Base-by-base conservation (phyloP, 257 asterid genomes). In the Penstemon davidsonii region DNA sequence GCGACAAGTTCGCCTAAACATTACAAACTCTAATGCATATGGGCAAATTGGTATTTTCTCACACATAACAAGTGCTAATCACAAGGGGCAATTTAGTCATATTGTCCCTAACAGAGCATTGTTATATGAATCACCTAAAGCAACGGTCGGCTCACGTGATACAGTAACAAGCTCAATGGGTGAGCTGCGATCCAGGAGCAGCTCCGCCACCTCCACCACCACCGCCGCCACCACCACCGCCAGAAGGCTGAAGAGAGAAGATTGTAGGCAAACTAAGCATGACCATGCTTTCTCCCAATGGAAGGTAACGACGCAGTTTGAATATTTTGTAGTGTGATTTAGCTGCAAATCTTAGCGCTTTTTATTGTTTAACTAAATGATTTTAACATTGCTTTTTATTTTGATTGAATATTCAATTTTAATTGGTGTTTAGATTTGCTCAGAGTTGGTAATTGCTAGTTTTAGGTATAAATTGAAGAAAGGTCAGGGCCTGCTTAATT, bases 221-320 rank as follows among this genome's bases (percentile, higher is more conserved):
- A 36, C 60, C 13, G 40, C 68, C 37, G 15, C 65, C 65, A 7
- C 5, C 37, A 18, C 67, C 71, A 4, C 66, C 69, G 38, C 49
- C 33, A 42, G 12, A 25, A 66, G 93, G 79, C 74, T 88, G 55
- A 84, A 73, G 78, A 89, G 99, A 75, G 99, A 94, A 78, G 87
- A 86, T 60, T 82, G 69, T 77, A 74, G 76, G 62, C 94, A 83
- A 56, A 87, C 96, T 62, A 84, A 86, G 60, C 97, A 94, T 7
- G 99, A 90, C 64, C 79, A 95, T 43, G 84, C 84, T 75, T 91
- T 94, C 88, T 88, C 96, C 65, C 73, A 69, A 0, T 94, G 99
- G 99, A 90, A 94, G 96, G 99, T 81, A 5, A 6, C 51, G 12
- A 19, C 47, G 8, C 43, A 15, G 63, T 66, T 53, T 10, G 1